These are phyloP conservation scores for Cajanus cajan DNA, from an alignment of 306 rosid species.

Conservation along the genomic window DNA sequence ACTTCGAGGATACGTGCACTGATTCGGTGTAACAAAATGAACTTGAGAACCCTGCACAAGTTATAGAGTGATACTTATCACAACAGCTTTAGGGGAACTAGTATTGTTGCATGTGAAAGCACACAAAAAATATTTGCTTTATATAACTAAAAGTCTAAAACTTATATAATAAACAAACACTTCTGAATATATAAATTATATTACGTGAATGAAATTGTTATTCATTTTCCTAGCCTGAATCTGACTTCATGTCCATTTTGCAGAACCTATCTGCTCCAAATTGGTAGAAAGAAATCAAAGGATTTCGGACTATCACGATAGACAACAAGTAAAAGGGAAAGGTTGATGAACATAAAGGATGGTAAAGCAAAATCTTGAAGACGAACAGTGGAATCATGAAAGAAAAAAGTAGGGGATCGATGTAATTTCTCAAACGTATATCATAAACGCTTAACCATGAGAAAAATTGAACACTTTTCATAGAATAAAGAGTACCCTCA, in stretches of 20 bases:
- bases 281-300: conserved; percentile 15
- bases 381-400: conserved; percentile 12
- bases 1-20: conserved; percentile 72
- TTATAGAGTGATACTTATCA: conserved; percentile 8
- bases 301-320: neutral
- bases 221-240: neutral
- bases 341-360: neutral
- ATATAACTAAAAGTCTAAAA: too few species aligned
- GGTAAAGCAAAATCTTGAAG: neutral
- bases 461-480: neutral
- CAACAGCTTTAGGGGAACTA: neutral
- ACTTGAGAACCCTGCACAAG: conserved; percentile 64
- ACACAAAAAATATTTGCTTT: too few species aligned
- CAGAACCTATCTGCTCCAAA: neutral
- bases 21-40: conserved; percentile 14
- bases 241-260: neutral
- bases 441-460: neutral
- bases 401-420: neutral
- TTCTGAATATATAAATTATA: too few species aligned
- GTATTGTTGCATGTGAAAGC: too few species aligned
- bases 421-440: neutral
- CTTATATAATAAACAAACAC: too few species aligned
- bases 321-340: conserved; percentile 16
- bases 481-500: conserved; percentile 1
- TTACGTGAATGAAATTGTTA: neutral